Evolutionary conservation across 2,329 filamentous ascomycete species (phyloP), one percentile per base, ranked within the genome.

Genomic region (Pseudogymnoascus sp.): DNA sequence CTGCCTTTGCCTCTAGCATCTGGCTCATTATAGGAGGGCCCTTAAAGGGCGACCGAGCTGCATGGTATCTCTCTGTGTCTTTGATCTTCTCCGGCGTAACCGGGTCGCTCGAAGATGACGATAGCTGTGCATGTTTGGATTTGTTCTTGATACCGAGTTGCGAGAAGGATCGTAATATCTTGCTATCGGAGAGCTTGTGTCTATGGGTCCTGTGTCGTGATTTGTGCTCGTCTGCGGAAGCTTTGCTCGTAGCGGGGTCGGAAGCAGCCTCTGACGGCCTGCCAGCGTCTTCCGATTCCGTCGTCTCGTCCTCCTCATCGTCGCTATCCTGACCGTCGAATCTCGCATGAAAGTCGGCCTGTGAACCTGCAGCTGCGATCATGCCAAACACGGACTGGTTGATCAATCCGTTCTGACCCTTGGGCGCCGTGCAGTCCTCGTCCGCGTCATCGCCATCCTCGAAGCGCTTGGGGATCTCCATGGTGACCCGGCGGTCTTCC

Each of bases 331-430:
- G 80, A 58, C 77, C 88, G 69, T 91, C 88, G 72, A 94, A 93
- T 37, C 89, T 84, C 62, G 89, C 82, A 72, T 90, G 87, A 70
- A 95, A 91, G 74, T 95, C 88, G 59, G 89, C 86, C 62, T 85
- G 85, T 30, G 90, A 92, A 6, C 91, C 90, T 37, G 91, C 91
- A 14, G 91, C 90, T 6, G 92, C 90, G 66, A 97, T 92, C 75
- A 97, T 84, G 60, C 91, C 91, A 73, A 97, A 96, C 61, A 97
- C 87, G 66, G 90, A 95, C 78, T 96, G 92, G 74, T 96, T 94
- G 86, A 96, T 90, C 22, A 66, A 66, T 11, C 66, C 72, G 61
- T 75, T 75, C 36, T 71, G 69, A n/a, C 73, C 73, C n/a, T 77
- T 79, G 2, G 81, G 78, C 58, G 82, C 82, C 12, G 82, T 82